A percentile compares a stretch with the other conserved stretches of the same genome.
These are phyloP conservation scores for Priceomyces medius DNA, from an alignment of 805 yeast species.

Conservation along the genomic window DNA sequence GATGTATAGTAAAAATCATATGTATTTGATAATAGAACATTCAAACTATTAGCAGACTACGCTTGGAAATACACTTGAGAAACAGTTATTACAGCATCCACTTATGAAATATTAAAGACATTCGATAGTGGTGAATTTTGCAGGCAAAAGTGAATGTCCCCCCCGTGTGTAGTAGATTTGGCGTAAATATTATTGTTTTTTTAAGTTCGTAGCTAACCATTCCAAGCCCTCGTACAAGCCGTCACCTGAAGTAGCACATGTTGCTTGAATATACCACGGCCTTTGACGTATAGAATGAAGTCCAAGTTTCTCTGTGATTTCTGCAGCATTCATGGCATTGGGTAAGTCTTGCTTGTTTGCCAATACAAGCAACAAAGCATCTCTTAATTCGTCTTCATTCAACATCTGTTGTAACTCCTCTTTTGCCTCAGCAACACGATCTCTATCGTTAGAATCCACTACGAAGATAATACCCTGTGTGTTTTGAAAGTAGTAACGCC, in stretches of 20 bases:
- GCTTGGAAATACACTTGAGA: too few species aligned
- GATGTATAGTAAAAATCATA: too few species aligned
- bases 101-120: too few species aligned
- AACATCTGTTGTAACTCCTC: slow-evolving; percentile 46
- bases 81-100: too few species aligned
- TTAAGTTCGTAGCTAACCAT: slow-evolving; percentile 37
- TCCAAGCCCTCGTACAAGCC: slow-evolving; percentile 40
- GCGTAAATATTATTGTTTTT: too few species aligned
- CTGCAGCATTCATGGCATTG: slow-evolving; percentile 46
- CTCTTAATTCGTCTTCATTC: slow-evolving; percentile 44
- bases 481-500: slow-evolving; percentile 46
- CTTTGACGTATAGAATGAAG: slow-evolving; percentile 43
- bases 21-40: too few species aligned
- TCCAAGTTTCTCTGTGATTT: slow-evolving; percentile 43
- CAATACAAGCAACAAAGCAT: slow-evolving; percentile 39
- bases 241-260: slow-evolving; percentile 43
- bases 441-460: slow-evolving; percentile 44
- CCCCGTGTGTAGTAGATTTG: too few species aligned
- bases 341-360: slow-evolving; percentile 47
- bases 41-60: too few species aligned
- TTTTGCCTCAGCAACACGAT: slow-evolving; percentile 43
- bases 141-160: too few species aligned
- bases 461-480: slow-evolving; percentile 44
- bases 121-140: too few species aligned
- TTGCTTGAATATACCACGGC: slow-evolving; percentile 45